Conservation (phyloP, 164 flowering plant species). For the Sextonia rubra region DNA sequence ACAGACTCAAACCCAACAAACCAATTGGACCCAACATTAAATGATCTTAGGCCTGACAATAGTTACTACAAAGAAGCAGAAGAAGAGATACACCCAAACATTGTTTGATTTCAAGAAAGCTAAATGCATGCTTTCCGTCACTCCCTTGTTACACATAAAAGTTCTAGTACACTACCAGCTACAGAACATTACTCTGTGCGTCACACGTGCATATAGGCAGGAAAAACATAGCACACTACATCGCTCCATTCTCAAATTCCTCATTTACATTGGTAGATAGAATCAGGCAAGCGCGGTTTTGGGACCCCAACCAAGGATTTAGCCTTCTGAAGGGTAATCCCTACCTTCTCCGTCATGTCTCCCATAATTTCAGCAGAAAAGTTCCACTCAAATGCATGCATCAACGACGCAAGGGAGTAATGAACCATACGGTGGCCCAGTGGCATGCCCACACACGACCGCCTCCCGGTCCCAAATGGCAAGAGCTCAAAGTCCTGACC, state of each 20-base stretch:
- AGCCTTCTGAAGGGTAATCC: slow-evolving; percentile 27
- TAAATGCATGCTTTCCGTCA: too few relatives aligned
- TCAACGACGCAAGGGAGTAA: slow-evolving; percentile 23
- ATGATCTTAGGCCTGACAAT: too few relatives aligned
- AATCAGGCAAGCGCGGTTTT: slow-evolving; percentile 19
- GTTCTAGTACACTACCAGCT: too few relatives aligned
- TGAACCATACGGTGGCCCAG: slow-evolving; percentile 35
- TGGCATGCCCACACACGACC: slow-evolving; percentile 35
- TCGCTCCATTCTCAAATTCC: not conserved
- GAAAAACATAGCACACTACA: too few relatives aligned
- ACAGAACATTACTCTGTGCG: too few relatives aligned
- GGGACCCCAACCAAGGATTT: slow-evolving; percentile 25
- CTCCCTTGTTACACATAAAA: too few relatives aligned
- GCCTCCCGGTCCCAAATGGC: slow-evolving; percentile 38
- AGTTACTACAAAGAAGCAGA: too few relatives aligned
- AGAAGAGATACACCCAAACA: too few relatives aligned
- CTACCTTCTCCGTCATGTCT: slow-evolving; percentile 31
- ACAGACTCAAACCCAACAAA: too few relatives aligned
- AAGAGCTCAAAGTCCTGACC: slow-evolving; percentile 34
- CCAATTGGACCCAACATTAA: too few relatives aligned
- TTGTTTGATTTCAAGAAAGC: too few relatives aligned
- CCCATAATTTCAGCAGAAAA: slow-evolving; percentile 13
- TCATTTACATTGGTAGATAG: not conserved
- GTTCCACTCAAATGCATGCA: slow-evolving; percentile 37
- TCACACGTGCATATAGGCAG: too few relatives aligned